Base-by-base conservation (phyloP, 257 asterid genomes). In the Eustoma russellianum region DNA sequence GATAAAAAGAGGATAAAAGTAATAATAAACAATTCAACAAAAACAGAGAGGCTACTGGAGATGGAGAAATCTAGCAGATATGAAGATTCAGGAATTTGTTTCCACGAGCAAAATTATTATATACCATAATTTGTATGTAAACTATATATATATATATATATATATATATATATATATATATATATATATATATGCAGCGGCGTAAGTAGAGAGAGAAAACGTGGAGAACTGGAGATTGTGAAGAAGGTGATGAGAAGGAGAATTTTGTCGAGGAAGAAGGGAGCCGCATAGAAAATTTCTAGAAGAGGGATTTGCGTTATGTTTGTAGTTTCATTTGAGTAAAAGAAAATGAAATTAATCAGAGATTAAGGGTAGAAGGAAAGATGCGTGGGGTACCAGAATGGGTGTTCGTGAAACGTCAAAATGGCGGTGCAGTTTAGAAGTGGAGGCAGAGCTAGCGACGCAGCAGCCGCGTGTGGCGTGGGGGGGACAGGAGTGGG, bases 261-360 rank as follows among this genome's bases (percentile, higher is more conserved):
- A 18, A 48, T 40, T n/a, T 40, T 15, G 65, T 48, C 46, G 50
- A 50, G 57, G 50, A 17, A 60, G 17, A 34, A 33, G 8, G 50
- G 41, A 9, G 67, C 54, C 55, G 50, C n/a, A n/a, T n/a, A 53
- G 48, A 34, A 55, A 63, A 13, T 46, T 40, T 53, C 66, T 52
- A 19, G 44, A 1, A 5, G 43, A 16, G 28, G 15, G 45, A 6
- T 24, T 14, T 49, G 7, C 2, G 5, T 10, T 55, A 40, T 14
- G 3, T 51, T 15, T n/a, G n/a, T n/a, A n/a, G n/a, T n/a, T n/a
- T n/a, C n/a, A n/a, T n/a, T n/a, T n/a, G n/a, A n/a, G n/a, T n/a
- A n/a, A 5, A 0, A 8, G 0, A 18, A 16, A 49, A 12, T 10
- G 24, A n/a, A n/a, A n/a, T n/a, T n/a, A n/a, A n/a, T n/a, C n/a